Conservation (phyloP, 1,139 yeast genomes). For the Blastobotrys illinoisensis region DNA sequence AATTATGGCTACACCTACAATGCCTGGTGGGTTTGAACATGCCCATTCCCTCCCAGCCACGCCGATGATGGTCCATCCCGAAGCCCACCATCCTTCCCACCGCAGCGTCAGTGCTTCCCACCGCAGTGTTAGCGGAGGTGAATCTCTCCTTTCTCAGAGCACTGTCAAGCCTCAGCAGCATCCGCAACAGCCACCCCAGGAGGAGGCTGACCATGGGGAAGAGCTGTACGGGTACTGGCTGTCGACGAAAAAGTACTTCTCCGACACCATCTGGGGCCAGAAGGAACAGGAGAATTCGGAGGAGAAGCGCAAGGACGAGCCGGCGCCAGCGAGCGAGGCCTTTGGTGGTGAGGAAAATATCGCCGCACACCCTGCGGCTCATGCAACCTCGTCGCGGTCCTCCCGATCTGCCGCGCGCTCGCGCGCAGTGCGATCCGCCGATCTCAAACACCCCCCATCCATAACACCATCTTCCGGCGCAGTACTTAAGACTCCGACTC, state of each 20-base stretch:
- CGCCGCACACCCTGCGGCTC: background rate
- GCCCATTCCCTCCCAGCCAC: background rate
- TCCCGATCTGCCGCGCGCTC: background rate
- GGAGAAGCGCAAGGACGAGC: background rate
- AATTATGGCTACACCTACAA: background rate
- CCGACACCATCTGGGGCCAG: background rate
- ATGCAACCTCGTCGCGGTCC: background rate
- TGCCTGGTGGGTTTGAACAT: background rate
- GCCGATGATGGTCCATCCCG: background rate
- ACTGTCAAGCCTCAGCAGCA: background rate
- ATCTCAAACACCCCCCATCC: background rate
- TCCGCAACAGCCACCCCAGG: conserved; percentile 3
- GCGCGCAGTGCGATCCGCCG: background rate
- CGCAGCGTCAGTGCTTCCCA: background rate
- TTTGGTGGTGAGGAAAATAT: background rate
- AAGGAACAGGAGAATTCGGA: no score
- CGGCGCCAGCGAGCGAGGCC: background rate
- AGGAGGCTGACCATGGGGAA: conserved; percentile 3
- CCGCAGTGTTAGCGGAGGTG: background rate
- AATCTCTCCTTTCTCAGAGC: background rate
- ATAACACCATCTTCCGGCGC: background rate
- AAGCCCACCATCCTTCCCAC: background rate
- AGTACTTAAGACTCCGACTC: background rate
- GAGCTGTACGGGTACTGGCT: conserved; percentile 14
- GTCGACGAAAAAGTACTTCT: conserved; percentile 10